Evolutionary conservation across 2,329 filamentous ascomycete species (phyloP).

Genomic region (Fusarium dlaminii): DNA sequence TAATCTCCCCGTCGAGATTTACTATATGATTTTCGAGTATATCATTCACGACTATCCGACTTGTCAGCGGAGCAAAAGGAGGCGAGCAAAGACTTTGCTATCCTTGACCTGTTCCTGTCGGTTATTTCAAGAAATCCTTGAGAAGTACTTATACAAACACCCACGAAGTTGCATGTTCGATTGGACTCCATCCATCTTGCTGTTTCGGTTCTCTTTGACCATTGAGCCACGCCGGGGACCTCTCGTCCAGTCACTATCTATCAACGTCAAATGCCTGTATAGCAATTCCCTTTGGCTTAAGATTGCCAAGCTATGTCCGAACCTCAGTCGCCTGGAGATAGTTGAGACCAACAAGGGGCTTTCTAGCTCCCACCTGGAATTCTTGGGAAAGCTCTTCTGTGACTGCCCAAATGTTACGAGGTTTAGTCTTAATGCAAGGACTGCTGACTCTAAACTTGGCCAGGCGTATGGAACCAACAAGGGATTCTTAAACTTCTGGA

Average conservation of each 20-base stretch:
- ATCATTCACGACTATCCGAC: neutral
- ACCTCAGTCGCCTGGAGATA: neutral
- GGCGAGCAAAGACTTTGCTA: neutral
- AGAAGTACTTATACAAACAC: neutral
- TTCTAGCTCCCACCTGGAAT: neutral
- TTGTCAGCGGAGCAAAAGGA: neutral
- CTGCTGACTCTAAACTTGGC: neutral
- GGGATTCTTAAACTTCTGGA: neutral
- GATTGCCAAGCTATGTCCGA: neutral
- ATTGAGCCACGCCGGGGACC: neutral
- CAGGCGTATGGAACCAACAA: neutral
- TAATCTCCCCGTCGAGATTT: conserved; percentile 8
- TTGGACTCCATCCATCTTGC: neutral
- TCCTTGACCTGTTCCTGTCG: neutral
- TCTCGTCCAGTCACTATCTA: neutral
- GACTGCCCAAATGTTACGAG: neutral
- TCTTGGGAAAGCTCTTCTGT: neutral
- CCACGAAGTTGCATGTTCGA: neutral
- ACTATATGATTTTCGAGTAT: neutral
- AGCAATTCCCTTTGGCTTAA: neutral
- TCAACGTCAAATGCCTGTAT: neutral
- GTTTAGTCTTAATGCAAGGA: neutral
- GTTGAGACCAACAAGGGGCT: neutral
- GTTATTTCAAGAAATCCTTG: neutral
- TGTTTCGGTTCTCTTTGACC: neutral